Conservation (phyloP, 192 early-diverging fungal genomes). For the Obelidium mucronatum region DNA sequence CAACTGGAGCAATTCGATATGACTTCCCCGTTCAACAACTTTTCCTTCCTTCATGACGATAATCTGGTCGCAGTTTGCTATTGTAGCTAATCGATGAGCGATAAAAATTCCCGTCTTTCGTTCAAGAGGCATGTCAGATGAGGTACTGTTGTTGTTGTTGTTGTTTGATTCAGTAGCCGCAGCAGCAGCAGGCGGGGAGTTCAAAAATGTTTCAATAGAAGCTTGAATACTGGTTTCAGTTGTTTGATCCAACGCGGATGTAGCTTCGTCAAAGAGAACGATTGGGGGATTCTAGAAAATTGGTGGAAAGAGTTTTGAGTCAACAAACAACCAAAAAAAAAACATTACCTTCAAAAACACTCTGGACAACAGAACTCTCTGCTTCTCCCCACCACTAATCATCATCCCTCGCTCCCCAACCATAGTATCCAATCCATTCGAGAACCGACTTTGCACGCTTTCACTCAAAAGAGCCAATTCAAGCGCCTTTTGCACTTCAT, state of each 20-base stretch:
- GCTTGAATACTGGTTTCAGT: constrained; percentile 62
- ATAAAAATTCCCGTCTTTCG: constrained; percentile 88
- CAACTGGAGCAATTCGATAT: constrained; percentile 73
- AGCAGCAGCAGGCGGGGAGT: constrained; percentile 33
- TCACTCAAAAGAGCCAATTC: constrained; percentile 79
- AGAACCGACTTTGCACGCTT: constrained; percentile 72
- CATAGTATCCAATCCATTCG: constrained; percentile 81
- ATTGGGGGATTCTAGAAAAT: constrained; percentile 72
- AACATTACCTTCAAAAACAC: constrained; percentile 86
- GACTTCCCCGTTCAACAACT: constrained; percentile 85
- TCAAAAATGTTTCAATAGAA: constrained; percentile 52
- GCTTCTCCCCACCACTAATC: constrained; percentile 75
- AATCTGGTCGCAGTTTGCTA: constrained; percentile 90
- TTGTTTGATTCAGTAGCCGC: too few species aligned
- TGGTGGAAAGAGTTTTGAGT: not conserved
- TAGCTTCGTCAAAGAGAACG: constrained; percentile 84
- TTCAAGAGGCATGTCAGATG: constrained; percentile 47
- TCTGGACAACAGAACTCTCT: constrained; percentile 89
- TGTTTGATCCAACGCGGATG: constrained; percentile 73
- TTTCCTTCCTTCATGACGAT: constrained; percentile 89
- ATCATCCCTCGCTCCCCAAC: constrained; percentile 89
- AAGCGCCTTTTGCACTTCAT: constrained; percentile 78
- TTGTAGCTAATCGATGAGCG: constrained; percentile 91
- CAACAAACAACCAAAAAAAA: not conserved
- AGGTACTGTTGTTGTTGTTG: too few species aligned